Conservation (phyloP, 2,329 filamentous ascomycete genomes). For the Rosellinia necatrix region DNA sequence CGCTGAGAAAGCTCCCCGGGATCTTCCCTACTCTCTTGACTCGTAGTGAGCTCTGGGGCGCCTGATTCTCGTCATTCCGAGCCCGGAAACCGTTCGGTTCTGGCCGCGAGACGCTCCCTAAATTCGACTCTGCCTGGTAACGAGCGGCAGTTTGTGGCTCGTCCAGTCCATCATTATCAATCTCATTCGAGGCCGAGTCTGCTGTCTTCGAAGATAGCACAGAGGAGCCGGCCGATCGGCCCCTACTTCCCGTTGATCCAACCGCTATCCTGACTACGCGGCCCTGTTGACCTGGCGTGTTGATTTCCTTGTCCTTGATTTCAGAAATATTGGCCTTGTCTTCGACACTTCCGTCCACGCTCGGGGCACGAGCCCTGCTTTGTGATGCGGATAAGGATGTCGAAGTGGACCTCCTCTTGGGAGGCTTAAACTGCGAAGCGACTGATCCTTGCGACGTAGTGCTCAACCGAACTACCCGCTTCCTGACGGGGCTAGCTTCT, state of each 20-base stretch:
- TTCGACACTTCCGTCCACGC: constrained; percentile 48
- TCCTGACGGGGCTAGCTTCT: constrained; percentile 59
- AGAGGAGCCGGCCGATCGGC: constrained; percentile 44
- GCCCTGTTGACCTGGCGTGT: constrained; percentile 57
- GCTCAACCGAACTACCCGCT: constrained; percentile 62
- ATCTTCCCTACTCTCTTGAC: constrained; percentile 77
- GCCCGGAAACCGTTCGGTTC: constrained; percentile 54
- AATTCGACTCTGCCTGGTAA: constrained; percentile 51
- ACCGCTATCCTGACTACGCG: constrained; percentile 61
- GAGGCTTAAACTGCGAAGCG: constrained; percentile 39
- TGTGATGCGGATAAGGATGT: constrained; percentile 43
- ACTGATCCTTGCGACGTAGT: constrained; percentile 46
- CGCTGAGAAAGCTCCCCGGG: constrained; percentile 77
- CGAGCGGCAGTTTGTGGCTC: constrained; percentile 56
- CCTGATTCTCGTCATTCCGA: constrained; percentile 65
- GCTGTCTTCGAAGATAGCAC: constrained; percentile 42
- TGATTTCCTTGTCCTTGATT: constrained; percentile 48
- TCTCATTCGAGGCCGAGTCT: constrained; percentile 36
- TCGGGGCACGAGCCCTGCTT: constrained; percentile 45
- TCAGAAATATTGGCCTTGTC: constrained; percentile 44
- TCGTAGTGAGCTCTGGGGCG: constrained; percentile 74
- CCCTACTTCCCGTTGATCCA: constrained; percentile 54
- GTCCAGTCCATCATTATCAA: constrained; percentile 53
- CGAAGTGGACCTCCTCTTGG: constrained; percentile 55
- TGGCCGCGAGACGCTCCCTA: constrained; percentile 59